Evolutionary conservation across 208 protist genomes (phyloP).

Genomic region (Entamoeba moshkovskii): DNA sequence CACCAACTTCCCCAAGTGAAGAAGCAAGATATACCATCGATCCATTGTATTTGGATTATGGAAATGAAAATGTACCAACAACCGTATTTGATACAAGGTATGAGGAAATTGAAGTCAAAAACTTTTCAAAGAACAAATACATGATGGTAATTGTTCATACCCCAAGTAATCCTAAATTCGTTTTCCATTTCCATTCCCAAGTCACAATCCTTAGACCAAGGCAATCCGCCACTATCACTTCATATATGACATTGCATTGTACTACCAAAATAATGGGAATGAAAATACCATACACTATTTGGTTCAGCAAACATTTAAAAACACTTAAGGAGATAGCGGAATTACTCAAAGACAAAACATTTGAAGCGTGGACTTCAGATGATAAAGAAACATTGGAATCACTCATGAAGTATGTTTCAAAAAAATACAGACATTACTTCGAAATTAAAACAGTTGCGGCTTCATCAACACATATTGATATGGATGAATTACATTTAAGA

Average conservation of each 20-base stretch:
- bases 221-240: background rate
- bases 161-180: background rate
- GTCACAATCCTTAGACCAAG: background rate
- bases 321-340: background rate
- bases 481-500: background rate
- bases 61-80: background rate
- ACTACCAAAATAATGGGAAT: background rate
- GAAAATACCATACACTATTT: background rate
- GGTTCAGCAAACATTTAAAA: background rate
- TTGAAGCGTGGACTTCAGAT: background rate
- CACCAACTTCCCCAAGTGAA: background rate
- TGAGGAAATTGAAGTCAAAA: background rate
- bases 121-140: background rate
- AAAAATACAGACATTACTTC: background rate
- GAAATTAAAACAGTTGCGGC: background rate
- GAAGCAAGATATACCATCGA: background rate
- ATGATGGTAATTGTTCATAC: background rate
- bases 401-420: background rate
- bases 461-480: background rate
- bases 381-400: background rate
- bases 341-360: background rate
- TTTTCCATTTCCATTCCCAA: background rate
- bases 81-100: background rate
- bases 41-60: background rate
- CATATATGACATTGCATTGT: background rate